Base-by-base conservation (phyloP, 768 basidiomycete genomes). In the Lactarius sanguifluus region DNA sequence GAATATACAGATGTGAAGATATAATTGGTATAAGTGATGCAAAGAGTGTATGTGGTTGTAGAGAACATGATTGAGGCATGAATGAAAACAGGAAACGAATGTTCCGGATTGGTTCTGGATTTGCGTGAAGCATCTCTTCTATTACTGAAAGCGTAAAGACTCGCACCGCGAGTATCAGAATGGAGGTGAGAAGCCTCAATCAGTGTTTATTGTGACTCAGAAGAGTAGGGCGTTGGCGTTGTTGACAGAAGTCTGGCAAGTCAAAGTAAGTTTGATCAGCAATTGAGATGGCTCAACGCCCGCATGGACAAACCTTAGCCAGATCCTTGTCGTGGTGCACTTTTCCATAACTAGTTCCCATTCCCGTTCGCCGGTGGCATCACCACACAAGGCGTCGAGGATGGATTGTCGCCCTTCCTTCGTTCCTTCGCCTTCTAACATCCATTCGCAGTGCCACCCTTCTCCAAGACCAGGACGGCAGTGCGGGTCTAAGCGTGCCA, bases 381-480 rank as follows among this genome's bases (percentile, higher is more conserved):
- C 69, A 0, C 83, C 82, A 3, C 76, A 72, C 15, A 89, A 75
- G 71, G 85, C 86, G 66, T 86, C 81, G n/a, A 88, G 66, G 50
- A 91, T 74, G 2, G 78, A 73, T 73, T 83, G 79, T 55, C 82
- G 79, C 6, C 87, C 89, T 73, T 90, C 89, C 38, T 76, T 79
- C 20, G 90, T 92, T 1, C 90, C 91, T 62, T 90, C 89, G 1
- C 85, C 86, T 75, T 92, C 89, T n/a, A 92, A 78, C 16, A 90
- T 78, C 90, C 91, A 92, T 69, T 92, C 88, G 10, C 88, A 88
- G 38, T 81, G 78, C 87, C 91, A 90, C 6, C 86, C 87, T n/a
- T 83, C 82, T 15, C 88, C 86, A 28, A 88, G 77, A 38, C 76
- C 81, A 23, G 76, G 76, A 40, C 68, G 67, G 69, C 70, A 40